These are phyloP conservation scores for Athelia sp. DNA, from an alignment of 1,284 basidiomycete species.

Conservation along the genomic window DNA sequence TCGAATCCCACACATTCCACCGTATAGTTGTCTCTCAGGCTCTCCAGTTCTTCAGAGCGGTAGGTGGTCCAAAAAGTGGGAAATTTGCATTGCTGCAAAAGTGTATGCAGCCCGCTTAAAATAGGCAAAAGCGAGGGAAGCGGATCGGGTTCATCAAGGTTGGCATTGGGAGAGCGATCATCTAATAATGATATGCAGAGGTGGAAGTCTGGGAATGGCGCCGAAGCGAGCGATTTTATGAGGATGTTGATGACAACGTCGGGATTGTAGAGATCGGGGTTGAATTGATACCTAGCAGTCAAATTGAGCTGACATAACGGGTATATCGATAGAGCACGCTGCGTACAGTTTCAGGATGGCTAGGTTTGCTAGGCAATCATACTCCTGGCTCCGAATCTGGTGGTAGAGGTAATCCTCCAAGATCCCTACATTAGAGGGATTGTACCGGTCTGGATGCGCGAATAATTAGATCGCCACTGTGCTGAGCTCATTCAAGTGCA, in stretches of 20 bases:
- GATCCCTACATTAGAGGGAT: slow-evolving; percentile 88
- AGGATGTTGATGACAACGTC: slow-evolving; percentile 94
- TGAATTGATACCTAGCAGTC: slow-evolving; percentile 85
- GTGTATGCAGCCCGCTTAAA: slow-evolving; percentile 69
- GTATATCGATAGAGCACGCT: slow-evolving; percentile 5
- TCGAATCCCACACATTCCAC: slow-evolving; percentile 81
- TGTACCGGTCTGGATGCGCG: slow-evolving; percentile 77
- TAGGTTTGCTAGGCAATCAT: slow-evolving; percentile 91
- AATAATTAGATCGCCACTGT: neutral
- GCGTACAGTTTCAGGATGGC: slow-evolving; percentile 83
- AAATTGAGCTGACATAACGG: neutral
- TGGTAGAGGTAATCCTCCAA: slow-evolving; percentile 94
- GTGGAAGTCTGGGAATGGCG: slow-evolving; percentile 88
- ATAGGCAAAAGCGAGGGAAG: slow-evolving; percentile 71
- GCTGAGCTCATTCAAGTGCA: slow-evolving; percentile 22
- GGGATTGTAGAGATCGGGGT: slow-evolving; percentile 88
- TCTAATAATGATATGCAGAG: slow-evolving; percentile 89
- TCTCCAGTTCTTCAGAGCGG: slow-evolving; percentile 60
- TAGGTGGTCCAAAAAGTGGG: slow-evolving; percentile 84
- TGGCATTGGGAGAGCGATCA: slow-evolving; percentile 57
- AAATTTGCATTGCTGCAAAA: slow-evolving; percentile 87
- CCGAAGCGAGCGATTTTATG: slow-evolving; percentile 81
- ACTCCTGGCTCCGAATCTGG: slow-evolving; percentile 86
- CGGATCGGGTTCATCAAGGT: slow-evolving; percentile 76
- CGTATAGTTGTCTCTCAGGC: slow-evolving; percentile 80